phyloP scores from a whole-genome alignment of 2,329 filamentous ascomycete species.

The Ophiostoma tasmaniense region DNA sequence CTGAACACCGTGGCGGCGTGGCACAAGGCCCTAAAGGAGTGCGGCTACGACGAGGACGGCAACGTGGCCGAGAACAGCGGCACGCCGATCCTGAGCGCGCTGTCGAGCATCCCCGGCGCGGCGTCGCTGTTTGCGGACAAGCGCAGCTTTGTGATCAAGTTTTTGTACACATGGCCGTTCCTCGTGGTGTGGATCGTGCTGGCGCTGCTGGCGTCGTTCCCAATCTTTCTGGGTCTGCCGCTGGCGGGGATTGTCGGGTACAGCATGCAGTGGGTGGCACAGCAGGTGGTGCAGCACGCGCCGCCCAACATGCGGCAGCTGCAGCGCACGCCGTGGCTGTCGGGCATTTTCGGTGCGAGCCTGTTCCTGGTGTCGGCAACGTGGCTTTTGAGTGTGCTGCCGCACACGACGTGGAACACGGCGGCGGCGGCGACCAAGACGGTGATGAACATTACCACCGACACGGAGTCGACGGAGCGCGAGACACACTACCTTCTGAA shows the following conservation, averaged over 20 bases:
- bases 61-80: constrained; percentile 41
- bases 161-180: constrained; percentile 87
- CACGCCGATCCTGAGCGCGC: constrained; percentile 39
- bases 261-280: constrained; percentile 66
- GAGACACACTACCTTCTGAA: constrained; percentile 62
- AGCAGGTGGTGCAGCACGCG: constrained; percentile 71
- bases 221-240: constrained; percentile 69
- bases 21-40: constrained; percentile 27
- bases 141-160: constrained; percentile 68
- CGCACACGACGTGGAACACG: constrained; percentile 28
- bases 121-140: constrained; percentile 64
- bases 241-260: constrained; percentile 57
- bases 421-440: background rate
- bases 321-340: constrained; percentile 87
- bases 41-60: constrained; percentile 49
- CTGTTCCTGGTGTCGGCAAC: constrained; percentile 71
- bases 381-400: constrained; percentile 67
- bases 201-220: constrained; percentile 63
- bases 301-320: constrained; percentile 82
- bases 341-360: constrained; percentile 84
- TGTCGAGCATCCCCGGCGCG: constrained; percentile 49
- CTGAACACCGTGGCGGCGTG: constrained; percentile 70
- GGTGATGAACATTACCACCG: constrained; percentile 2
- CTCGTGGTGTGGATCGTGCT: constrained; percentile 63
- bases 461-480: background rate